These are phyloP conservation scores for Penicillium argentinense DNA, from an alignment of 495 filamentous ascomycete genomes.

Conservation along the genomic window DNA sequence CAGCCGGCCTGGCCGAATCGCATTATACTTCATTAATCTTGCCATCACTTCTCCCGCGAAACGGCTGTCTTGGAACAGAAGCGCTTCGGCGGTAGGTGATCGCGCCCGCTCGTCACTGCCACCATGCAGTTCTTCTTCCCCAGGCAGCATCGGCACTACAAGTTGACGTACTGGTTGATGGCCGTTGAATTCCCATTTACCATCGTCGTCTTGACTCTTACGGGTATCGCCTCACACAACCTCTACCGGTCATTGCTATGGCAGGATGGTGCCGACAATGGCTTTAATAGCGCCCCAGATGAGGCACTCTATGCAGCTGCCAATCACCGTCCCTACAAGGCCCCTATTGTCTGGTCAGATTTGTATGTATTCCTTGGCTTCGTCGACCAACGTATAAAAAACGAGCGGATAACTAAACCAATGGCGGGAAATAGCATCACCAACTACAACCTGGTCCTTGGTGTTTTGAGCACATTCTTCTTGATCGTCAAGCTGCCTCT, in stretches of 20 bases:
- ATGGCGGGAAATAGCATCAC: constrained; percentile 73
- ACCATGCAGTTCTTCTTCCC: constrained; percentile 40
- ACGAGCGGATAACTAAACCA: constrained; percentile 12
- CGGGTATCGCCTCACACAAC: constrained; percentile 78
- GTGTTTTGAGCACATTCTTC: constrained; percentile 61
- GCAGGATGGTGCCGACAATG: constrained; percentile 74
- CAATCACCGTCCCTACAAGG: constrained; percentile 64
- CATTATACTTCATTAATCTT: constrained; percentile 13
- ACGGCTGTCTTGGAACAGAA: not conserved
- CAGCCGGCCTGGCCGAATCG: constrained; percentile 43
- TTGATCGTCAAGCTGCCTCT: constrained; percentile 60
- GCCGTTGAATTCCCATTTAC: constrained; percentile 66
- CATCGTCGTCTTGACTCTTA: constrained; percentile 72
- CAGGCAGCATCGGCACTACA: constrained; percentile 64
- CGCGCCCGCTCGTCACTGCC: constrained; percentile 9
- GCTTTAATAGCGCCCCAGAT: constrained; percentile 79
- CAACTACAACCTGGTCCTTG: constrained; percentile 78
- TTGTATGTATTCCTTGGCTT: constrained; percentile 57
- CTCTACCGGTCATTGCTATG: constrained; percentile 77
- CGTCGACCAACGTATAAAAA: constrained; percentile 1
- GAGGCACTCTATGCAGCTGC: constrained; percentile 72
- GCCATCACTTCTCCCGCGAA: constrained; percentile 5
- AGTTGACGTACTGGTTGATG: constrained; percentile 64
- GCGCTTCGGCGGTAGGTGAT: not conserved
- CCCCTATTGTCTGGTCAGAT: constrained; percentile 79